Base-by-base conservation (phyloP, 768 basidiomycete genomes). In the Tephrocybe sp. region DNA sequence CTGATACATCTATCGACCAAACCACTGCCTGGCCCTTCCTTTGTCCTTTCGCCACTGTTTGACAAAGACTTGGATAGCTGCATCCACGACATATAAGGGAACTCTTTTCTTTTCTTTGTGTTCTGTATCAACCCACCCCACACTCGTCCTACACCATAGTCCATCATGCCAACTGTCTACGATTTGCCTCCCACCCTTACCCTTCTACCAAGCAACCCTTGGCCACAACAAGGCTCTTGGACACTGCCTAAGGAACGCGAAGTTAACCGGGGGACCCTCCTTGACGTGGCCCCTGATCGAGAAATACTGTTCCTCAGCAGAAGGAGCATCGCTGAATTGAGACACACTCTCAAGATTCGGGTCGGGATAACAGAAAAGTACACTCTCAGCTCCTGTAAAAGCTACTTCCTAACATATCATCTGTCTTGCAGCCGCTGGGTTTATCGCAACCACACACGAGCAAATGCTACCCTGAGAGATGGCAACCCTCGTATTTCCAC, bases 201-300 rank as follows among this genome's bases (percentile, higher is more conserved):
- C 15, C 55, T 64, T 2, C 17, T 48, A 14, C 53, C 58, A 21
- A 57, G 50, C 25, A 25, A 55, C 12, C 41, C 56, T 36, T 51
- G 52, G 10, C 48, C 57, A 11, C 34, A 46, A 15, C 39, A 60
- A n/a, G n/a, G n/a, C 34, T 41, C 20, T 45, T 40, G 54, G 45
- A 44, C 44, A 1, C 60, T 51, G 20, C 63, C 58, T 1, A 42
- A 23, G 11, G 71, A 73, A 45, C 68, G 64, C 32, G 55, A 63
- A 14, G 58, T 73, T 3, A 54, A 62, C 46, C 62, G 67, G 0
- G 45, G 50, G 18, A 47, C 58, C 20, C 60, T 73, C 10, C 53
- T 71, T 2, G 63, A 62, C 9, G 64, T 71, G 7, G 64, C 73
- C 3, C 70, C 71, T 0, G 71, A 72, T 48, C 69, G 71, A 36